These are phyloP conservation scores for Mucor piriformis DNA, from an alignment of 371 early-diverging fungal genomes.

Conservation along the genomic window DNA sequence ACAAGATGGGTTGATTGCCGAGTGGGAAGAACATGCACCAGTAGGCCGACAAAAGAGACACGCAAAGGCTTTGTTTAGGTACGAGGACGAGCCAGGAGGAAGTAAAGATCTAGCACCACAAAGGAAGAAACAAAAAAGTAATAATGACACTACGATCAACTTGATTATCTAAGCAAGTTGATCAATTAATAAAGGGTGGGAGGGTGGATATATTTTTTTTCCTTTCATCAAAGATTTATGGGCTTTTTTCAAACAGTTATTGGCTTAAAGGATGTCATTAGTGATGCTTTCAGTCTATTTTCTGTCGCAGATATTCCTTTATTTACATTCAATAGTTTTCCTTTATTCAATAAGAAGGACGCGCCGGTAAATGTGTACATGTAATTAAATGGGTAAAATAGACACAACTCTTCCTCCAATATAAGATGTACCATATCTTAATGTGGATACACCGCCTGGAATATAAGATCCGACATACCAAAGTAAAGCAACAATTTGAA, in stretches of 20 bases:
- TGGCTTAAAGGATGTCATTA: too few species aligned
- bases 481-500: slow-evolving; percentile 65
- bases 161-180: too few species aligned
- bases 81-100: slow-evolving; percentile 19
- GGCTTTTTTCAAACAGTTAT: too few species aligned
- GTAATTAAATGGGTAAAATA: slow-evolving; percentile 44
- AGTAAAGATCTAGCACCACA: neutral
- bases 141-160: neutral
- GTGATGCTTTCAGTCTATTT: too few species aligned
- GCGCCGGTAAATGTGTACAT: neutral
- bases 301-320: too few species aligned
- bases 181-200: too few species aligned
- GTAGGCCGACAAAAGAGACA: slow-evolving; percentile 37
- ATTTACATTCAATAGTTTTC: too few species aligned
- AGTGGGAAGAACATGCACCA: slow-evolving; percentile 46
- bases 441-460: slow-evolving; percentile 54
- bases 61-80: slow-evolving; percentile 25
- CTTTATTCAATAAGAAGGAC: too few species aligned
- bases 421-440: slow-evolving; percentile 50
- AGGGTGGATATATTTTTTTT: too few species aligned
- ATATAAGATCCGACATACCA: slow-evolving; percentile 63
- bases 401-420: slow-evolving; percentile 53
- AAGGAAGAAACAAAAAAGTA: slow-evolving; percentile 3
- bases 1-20: slow-evolving; percentile 32
- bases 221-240: too few species aligned